Evolutionary conservation across 2,329 filamentous ascomycete genomes (phyloP).

Genomic region (Davidsoniella australis): DNA sequence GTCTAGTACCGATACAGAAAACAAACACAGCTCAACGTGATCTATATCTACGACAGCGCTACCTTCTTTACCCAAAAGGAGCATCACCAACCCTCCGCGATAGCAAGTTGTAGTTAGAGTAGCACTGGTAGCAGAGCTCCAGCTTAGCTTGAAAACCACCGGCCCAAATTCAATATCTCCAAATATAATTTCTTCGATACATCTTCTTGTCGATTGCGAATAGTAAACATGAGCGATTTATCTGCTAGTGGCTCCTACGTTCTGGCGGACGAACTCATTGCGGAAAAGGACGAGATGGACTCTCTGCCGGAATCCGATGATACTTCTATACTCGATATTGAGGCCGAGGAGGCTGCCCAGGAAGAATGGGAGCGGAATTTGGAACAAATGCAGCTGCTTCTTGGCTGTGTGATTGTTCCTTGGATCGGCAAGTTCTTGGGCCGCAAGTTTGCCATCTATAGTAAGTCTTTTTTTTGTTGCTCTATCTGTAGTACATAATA

Average conservation of each 20-base stretch:
- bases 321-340: constrained; percentile 30
- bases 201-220: too few relatives aligned
- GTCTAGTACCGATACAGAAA: too few relatives aligned
- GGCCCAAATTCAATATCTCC: too few relatives aligned
- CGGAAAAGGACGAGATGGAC: constrained; percentile 41
- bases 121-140: too few relatives aligned
- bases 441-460: constrained; percentile 89
- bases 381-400: constrained; percentile 78
- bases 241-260: constrained; percentile 31
- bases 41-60: too few relatives aligned
- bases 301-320: constrained; percentile 41
- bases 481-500: not conserved
- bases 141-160: too few relatives aligned
- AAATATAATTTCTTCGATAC: too few relatives aligned
- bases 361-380: constrained; percentile 87
- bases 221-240: not conserved
- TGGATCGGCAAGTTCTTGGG: constrained; percentile 92
- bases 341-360: constrained; percentile 68
- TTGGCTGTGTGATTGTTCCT: constrained; percentile 89
- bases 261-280: constrained; percentile 29
- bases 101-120: too few relatives aligned
- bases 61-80: too few relatives aligned
- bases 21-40: too few relatives aligned
- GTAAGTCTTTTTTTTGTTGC: constrained; percentile 32
- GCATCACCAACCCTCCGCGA: too few relatives aligned